Evolutionary conservation across 345 rosid species (phyloP), one percentile per base, ranked within the genome.

Genomic region (Ceriops decandra): DNA sequence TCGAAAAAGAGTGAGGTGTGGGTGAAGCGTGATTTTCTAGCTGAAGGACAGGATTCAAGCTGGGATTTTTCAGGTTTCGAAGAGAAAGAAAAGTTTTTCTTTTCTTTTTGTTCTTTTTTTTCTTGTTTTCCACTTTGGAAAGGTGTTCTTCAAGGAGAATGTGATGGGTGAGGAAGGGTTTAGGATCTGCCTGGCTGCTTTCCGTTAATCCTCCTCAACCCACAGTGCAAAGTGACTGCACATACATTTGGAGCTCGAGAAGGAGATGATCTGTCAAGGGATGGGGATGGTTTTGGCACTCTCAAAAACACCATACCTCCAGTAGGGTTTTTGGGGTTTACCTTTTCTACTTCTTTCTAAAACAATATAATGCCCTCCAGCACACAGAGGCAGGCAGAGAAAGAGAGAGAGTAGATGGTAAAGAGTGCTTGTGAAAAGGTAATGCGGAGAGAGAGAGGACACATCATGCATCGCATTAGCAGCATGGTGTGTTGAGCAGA

Each of bases 291-390:
- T 28, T 28, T 28, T 28, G 30, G 30, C 3, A 28, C 30, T 28
- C 30, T 28, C 2, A 28, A 28, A 28, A 28, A 28, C 30, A 28
- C 3, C 30, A 28, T 28, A 3, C 30, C 30, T 28, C 30, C 36
- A 24, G 59, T 36, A 51, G 31, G 13, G 46, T 56, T 64, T 60
- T 60, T 19, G 70, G 61, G 68, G 71, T 73, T 71, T 53, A 9
- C 32, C n/a, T 42, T 62, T n/a, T 69, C 64, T 62, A 38, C 49
- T 66, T 17, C 63, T 52, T 54, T 20, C 26, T 46, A 42, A 42
- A 42, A 13, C 2, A 42, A 42, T 42, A 22, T 59, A 36, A 51
- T 68, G 77, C 54, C 8, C 21, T 71, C 69, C 79, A 75, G 79
- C 57, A 38, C 15, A 9, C 26, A 0, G 1, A 30, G 26, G 69